Percentiles rank a stretch among this genome's conserved stretches.
phyloP scores from a whole-genome alignment of 2,329 filamentous ascomycete genomes.

The Leptographium radiaticola region DNA sequence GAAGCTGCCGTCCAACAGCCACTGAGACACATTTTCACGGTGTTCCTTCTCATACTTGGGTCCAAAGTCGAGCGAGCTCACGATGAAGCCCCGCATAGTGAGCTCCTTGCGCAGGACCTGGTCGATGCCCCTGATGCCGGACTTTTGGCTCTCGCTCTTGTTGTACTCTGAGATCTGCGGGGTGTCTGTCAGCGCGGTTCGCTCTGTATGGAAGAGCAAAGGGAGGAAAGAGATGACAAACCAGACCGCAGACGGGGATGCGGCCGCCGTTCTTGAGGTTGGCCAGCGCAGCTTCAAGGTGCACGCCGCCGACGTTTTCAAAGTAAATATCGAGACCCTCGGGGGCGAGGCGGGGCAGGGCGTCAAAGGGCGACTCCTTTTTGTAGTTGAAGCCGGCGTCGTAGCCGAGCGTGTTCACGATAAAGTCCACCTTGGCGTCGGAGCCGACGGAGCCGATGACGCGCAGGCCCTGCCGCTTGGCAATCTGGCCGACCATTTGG shows the following conservation, averaged over 20 bases:
- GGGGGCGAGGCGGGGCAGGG: constrained; percentile 57
- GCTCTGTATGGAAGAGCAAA: too few species aligned
- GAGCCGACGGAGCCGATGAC: constrained; percentile 73
- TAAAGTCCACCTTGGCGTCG: constrained; percentile 65
- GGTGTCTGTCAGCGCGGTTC: constrained; percentile 6
- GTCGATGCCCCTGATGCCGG: constrained; percentile 55
- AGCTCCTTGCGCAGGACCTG: constrained; percentile 55
- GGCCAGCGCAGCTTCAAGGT: constrained; percentile 31
- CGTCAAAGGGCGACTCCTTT: constrained; percentile 57
- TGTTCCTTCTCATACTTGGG: constrained; percentile 56
- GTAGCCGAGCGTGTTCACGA: constrained; percentile 36
- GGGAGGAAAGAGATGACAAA: constrained; percentile 14
- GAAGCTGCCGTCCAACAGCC: constrained; percentile 64
- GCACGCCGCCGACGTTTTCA: constrained; percentile 40
- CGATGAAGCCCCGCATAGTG: constrained; percentile 65
- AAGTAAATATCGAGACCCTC: constrained; percentile 60
- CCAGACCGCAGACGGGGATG: constrained; percentile 52
- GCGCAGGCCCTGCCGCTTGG: constrained; percentile 64
- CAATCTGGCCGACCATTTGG: constrained; percentile 70
- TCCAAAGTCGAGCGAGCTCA: constrained; percentile 50
- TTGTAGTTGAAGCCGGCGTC: constrained; percentile 75
- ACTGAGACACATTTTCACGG: constrained; percentile 61
- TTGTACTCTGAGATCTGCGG: constrained; percentile 64
- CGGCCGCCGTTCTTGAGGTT: constrained; percentile 49
- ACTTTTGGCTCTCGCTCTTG: constrained; percentile 33